phyloP scores from a whole-genome alignment of 1,139 yeast genomes.

The Hansenula anomala region DNA sequence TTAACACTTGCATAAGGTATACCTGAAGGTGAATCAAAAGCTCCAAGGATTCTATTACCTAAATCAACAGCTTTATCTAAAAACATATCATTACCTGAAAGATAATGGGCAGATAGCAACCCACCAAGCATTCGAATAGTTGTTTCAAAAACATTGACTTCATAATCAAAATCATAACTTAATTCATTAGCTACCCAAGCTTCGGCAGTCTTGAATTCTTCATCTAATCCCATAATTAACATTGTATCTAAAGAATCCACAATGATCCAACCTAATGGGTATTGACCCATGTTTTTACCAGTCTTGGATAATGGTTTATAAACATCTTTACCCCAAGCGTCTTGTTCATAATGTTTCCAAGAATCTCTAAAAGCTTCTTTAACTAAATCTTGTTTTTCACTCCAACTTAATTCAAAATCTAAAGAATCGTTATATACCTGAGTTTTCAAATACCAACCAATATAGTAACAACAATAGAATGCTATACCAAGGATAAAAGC shows the following conservation, averaged over 20 bases:
- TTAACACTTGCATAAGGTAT: constrained; percentile 81
- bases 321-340: constrained; percentile 83
- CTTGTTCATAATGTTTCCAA: constrained; percentile 71
- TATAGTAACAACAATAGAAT: constrained; percentile 34
- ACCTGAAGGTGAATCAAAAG: constrained; percentile 62
- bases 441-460: constrained; percentile 17
- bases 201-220: constrained; percentile 60
- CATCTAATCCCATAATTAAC: constrained; percentile 71
- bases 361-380: constrained; percentile 63
- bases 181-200: constrained; percentile 68
- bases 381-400: constrained; percentile 48
- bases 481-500: constrained; percentile 36
- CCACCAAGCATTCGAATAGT: constrained; percentile 96
- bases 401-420: constrained; percentile 29
- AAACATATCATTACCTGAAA: constrained; percentile 65
- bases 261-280: constrained; percentile 92
- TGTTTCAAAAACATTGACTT: constrained; percentile 85
- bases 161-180: constrained; percentile 59
- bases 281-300: constrained; percentile 76
- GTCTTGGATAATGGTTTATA: constrained; percentile 55
- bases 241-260: constrained; percentile 87
- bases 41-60: constrained; percentile 56
- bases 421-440: not conserved
- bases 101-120: constrained; percentile 71
- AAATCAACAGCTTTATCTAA: constrained; percentile 76